Conservation (phyloP, 441 rosid species). For the Bocquillonia castaneifolia region DNA sequence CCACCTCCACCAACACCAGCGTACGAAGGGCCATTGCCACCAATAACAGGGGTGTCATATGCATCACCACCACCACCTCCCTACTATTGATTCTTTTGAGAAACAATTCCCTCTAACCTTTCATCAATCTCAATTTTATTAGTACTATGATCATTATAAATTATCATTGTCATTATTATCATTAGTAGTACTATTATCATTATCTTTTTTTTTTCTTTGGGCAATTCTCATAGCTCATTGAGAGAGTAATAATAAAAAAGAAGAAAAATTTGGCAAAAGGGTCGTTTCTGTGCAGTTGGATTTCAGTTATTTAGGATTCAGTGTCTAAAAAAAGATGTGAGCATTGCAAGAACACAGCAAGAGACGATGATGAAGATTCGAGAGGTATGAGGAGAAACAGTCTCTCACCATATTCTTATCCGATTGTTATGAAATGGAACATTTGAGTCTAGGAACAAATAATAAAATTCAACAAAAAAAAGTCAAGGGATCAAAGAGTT, state of each 20-base stretch:
- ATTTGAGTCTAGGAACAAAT: conserved; percentile 32
- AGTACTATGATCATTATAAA: no score
- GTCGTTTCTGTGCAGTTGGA: conserved; percentile 15
- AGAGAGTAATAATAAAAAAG: conserved; percentile 19
- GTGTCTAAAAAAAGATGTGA: neutral
- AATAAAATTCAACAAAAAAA: conserved; percentile 37
- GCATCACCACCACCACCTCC: conserved; percentile 98
- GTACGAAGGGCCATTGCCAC: conserved; percentile 83
- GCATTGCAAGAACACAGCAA: neutral
- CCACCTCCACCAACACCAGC: conserved; percentile 69
- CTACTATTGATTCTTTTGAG: conserved; percentile 85
- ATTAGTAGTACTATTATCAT: neutral
- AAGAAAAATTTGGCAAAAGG: conserved; percentile 14
- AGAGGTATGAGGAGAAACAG: conserved; percentile 45
- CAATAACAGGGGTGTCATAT: conserved; percentile 67
- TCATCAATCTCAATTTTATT: conserved; percentile 17
- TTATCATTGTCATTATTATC: no score
- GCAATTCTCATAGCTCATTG: conserved; percentile 46
- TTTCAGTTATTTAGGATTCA: conserved; percentile 6
- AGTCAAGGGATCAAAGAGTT: conserved; percentile 34
- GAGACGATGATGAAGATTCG: conserved; percentile 16
- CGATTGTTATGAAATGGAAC: conserved; percentile 56
- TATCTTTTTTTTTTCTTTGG: conserved; percentile 19
- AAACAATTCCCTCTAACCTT: conserved; percentile 52
- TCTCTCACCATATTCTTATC: conserved; percentile 45